These are phyloP conservation scores for Russula abietina DNA, from an alignment of 768 basidiomycete species.

Conservation along the genomic window DNA sequence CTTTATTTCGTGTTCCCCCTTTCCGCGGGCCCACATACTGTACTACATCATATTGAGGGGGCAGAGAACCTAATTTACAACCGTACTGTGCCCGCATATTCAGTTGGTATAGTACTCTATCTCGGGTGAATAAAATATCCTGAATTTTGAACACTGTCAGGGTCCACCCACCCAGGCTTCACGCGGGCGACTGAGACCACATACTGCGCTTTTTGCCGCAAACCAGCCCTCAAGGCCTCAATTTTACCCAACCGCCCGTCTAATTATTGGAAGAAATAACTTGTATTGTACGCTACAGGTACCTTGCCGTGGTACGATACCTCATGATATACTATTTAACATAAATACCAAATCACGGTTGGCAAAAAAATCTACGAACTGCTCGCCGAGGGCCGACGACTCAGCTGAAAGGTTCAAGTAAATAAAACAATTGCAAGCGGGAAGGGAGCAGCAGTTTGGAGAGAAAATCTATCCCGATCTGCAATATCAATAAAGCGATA, in stretches of 20 bases:
- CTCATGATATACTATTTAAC: neutral
- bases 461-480: neutral
- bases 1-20: neutral
- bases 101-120: no score
- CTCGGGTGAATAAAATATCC: constrained; percentile 2
- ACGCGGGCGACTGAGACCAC: neutral
- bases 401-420: neutral
- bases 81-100: neutral
- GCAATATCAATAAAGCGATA: neutral
- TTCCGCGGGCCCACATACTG: neutral
- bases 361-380: neutral
- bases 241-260: neutral
- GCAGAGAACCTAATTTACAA: neutral
- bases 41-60: no score
- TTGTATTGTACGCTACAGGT: neutral
- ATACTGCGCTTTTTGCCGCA: neutral
- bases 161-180: neutral
- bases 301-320: neutral
- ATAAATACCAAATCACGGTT: neutral
- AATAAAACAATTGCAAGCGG: neutral
- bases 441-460: neutral
- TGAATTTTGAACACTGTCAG: constrained; percentile 2
- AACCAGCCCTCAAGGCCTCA: neutral
- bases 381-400: neutral
- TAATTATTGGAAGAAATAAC: neutral